Base-by-base conservation (phyloP, 1,284 basidiomycete species). In the Microbotryum violaceum region DNA sequence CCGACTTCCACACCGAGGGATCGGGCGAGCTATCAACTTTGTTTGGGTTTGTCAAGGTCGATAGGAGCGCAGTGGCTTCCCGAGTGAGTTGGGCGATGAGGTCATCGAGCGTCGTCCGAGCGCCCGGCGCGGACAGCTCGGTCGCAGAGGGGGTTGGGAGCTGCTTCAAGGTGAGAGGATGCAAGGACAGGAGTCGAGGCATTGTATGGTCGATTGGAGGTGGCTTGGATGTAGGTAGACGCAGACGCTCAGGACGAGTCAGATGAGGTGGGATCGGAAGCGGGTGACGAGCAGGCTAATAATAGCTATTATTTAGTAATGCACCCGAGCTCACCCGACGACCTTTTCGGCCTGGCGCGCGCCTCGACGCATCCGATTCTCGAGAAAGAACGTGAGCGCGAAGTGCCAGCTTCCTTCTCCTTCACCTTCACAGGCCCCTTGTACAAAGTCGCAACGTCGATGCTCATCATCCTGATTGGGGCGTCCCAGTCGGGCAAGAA, bases 391-490 rank as follows among this genome's bases (percentile, higher is more conserved):
- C 12, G 48, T 16, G 48, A 23, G 10, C 21, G 18, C 48, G 48
- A 23, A 49, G 48, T 16, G 31, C 16, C 18, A 37, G 33, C 52
- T 54, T 18, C 45, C 2, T 23, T 60, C 31, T 27, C 18, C 18
- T 49, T 29, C 21, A 52, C 27, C 27, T 27, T 27, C 18, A 16
- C 12, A 42, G 20, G 16, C 54, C 23, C 23, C 20, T 55, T 9
- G 54, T 44, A 16, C 33, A 31, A 9, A 52, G 21, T 20, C 50
- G 23, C 14, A 23, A 14, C 21, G 37, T 27, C 42, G 5, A 68
- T 90, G 88, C 85, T 97, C 73, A 85, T 98, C 70, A 85, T 88
- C 14, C 82, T 98, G 60, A 81, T 96, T 45, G 94, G 94, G 18
- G 87, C 91, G 0, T 83, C 83, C 2, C 83, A 79, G 42, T 81